Evolutionary conservation across 345 rosid species (phyloP), one percentile per base, ranked within the genome.

Genomic region (Citropsis articulata): DNA sequence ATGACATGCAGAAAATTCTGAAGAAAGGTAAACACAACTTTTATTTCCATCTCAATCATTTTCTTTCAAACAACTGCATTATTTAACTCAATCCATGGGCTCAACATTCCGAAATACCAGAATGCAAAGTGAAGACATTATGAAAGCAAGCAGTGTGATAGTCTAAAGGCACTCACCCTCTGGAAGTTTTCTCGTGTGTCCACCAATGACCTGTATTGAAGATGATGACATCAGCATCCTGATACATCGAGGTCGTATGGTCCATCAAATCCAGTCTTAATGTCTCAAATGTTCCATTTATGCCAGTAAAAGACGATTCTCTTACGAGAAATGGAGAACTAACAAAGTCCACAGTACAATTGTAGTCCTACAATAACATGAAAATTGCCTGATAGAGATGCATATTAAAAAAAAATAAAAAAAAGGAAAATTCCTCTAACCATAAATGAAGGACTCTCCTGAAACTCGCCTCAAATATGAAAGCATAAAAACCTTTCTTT

Each of bases 191-290:
- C 78, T 93, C 99, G 48, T 95, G 98, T 25, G 98, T 95, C 99
- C 99, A 93, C 98, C 99, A 91, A 78, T 93, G 99, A 69, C 99
- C 99, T 0, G 98, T 91, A 77, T 93, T 95, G 85, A 93, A 95
- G 72, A 93, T 80, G 35, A 95, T 80, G 67, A 93, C 81, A 75
- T 95, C 97, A 30, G 99, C 93, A 76, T 92, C 96, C 25, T 75
- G 84, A 75, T 92, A 95, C 92, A 81, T 92, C 4, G 88, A 82
- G 10, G 94, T 90, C 1, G 96, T 83, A 72, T 69, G 77, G 79
- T 90, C 97, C 94, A 95, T 93, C 88, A 93, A 50, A 80, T 95
- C 99, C 87, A 95, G 84, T 82, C 98, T 86, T 45, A 95, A 75
- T 2, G 97, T 92, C 85, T 91, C 98, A 9, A 92, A 22, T 4